Evolutionary conservation across 2,329 filamentous ascomycete genomes (phyloP), one percentile per base, ranked within the genome.

Genomic region (Fusarium sp.): DNA sequence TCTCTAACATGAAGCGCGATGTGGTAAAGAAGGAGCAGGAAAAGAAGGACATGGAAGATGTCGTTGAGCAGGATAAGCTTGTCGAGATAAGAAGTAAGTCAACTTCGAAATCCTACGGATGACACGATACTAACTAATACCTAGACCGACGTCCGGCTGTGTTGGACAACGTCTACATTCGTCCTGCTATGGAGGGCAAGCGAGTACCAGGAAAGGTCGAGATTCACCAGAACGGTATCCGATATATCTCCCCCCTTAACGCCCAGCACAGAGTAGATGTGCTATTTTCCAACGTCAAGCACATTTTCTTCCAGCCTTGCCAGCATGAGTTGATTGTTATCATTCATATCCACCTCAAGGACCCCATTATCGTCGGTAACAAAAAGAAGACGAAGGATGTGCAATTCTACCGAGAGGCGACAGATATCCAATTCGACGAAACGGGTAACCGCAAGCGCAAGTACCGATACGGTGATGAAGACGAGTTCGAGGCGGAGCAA

Each of bases 31-130:
- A 94, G 75, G 96, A 99, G 81, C 95, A 98, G 77, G 95, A 98
- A 82, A 98, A 98, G 89, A 99, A 99, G 84, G 95, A 99, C 75
- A 92, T 99, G 92, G 96, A 99, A 79, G 96, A 99, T 81, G 96
- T 99, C 24, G 95, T 99, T 8, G 96, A 98, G 81, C 96, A 99
- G 81, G 96, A 99, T 79, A 99, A 99, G 84, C 89, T 99, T 55
- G 86, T 97, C 73, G 95, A 98, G 78, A 95, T 98, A 73, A 88
- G 96, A 85, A 97, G 92, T 94, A 85, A 84, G 90, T 84, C 18
- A 14, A 70, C 29, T 18, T 22, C 18, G 9, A 18, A 9, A 22
- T 16, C 25, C 22, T 22, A 4, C 22, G 7, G 20, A 24, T 25
- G 24, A 45, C 16, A 34, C 12, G 43, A 63, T 67, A 59, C 84